A percentile compares a stretch with the other conserved stretches of the same genome.
phyloP scores from a whole-genome alignment of 495 filamentous ascomycete genomes.

The Ramalina intermedia region DNA sequence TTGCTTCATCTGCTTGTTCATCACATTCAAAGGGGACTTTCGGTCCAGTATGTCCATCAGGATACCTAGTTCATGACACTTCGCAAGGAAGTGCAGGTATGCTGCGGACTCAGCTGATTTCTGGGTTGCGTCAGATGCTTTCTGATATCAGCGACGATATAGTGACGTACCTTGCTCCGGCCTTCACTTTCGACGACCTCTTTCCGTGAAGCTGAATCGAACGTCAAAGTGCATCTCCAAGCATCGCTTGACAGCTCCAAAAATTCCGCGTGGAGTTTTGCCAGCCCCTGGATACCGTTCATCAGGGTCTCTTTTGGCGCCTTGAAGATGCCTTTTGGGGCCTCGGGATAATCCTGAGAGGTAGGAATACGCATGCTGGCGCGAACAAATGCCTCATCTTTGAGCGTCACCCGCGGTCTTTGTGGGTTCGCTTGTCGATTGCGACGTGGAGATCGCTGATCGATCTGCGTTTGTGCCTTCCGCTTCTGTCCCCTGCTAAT shows the following conservation, averaged over 20 bases:
- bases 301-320: conserved; percentile 16
- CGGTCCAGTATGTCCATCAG: conserved; percentile 17
- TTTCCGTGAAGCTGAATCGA: conserved; percentile 14
- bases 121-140: conserved; percentile 13
- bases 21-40: conserved; percentile 11
- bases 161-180: conserved; percentile 16
- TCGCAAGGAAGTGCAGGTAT: conserved; percentile 20
- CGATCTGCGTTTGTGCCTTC: background rate
- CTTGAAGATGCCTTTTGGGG: conserved; percentile 12
- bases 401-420: background rate
- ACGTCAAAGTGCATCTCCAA: conserved; percentile 15
- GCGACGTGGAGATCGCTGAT: conserved; percentile 3
- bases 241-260: background rate
- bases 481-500: conserved; percentile 2
- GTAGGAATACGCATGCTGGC: conserved; percentile 8
- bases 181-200: conserved; percentile 21
- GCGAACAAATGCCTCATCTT: conserved; percentile 11
- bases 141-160: background rate
- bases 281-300: conserved; percentile 12
- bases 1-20: conserved; percentile 6
- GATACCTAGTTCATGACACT: conserved; percentile 19
- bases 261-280: conserved; percentile 11
- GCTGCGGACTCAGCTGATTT: conserved; percentile 22
- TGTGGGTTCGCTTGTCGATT: background rate
- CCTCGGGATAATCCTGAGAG: conserved; percentile 7